Evolutionary conservation across 306 rosid species (phyloP).

Genomic region (Gynostemma pentaphyllum): DNA sequence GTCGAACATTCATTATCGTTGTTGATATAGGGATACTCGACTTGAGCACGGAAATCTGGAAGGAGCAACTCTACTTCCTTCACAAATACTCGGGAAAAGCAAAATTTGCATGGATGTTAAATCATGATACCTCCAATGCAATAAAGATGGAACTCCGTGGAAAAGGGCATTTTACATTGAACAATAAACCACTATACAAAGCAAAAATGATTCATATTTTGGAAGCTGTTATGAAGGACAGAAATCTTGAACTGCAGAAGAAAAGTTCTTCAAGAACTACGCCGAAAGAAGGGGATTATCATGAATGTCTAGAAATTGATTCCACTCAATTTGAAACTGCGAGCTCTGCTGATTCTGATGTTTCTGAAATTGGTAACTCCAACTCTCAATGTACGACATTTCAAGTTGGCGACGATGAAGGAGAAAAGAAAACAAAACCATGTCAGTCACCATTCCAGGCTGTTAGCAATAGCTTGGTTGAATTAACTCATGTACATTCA

Average conservation of each 20-base stretch:
- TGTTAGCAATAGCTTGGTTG: constrained; percentile 36
- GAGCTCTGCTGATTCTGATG: constrained; percentile 87
- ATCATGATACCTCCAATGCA: constrained; percentile 77
- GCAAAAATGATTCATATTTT: constrained; percentile 73
- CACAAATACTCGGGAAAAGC: constrained; percentile 64
- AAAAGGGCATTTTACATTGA: constrained; percentile 63
- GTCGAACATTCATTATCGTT: constrained; percentile 51
- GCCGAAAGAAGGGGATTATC: constrained; percentile 47
- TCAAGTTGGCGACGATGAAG: constrained; percentile 27
- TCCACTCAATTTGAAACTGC: constrained; percentile 56
- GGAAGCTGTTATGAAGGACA: constrained; percentile 62
- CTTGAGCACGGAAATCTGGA: constrained; percentile 98
- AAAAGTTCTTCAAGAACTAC: constrained; percentile 27
- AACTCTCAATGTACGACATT: constrained; percentile 16
- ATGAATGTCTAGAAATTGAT: constrained; percentile 83
- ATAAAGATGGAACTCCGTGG: constrained; percentile 79
- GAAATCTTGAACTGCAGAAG: constrained; percentile 50
- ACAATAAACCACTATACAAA: constrained; percentile 77
- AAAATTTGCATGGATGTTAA: constrained; percentile 83
- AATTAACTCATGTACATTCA: constrained; percentile 29
- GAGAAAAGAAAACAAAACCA: constrained; percentile 19
- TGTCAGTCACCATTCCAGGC: constrained; percentile 28
- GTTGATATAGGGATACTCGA: constrained; percentile 82
- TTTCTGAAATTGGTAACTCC: constrained; percentile 30
- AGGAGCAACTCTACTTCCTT: constrained; percentile 82